phyloP scores from a whole-genome alignment of 768 basidiomycete genomes.

The Hypholoma sublateritium region DNA sequence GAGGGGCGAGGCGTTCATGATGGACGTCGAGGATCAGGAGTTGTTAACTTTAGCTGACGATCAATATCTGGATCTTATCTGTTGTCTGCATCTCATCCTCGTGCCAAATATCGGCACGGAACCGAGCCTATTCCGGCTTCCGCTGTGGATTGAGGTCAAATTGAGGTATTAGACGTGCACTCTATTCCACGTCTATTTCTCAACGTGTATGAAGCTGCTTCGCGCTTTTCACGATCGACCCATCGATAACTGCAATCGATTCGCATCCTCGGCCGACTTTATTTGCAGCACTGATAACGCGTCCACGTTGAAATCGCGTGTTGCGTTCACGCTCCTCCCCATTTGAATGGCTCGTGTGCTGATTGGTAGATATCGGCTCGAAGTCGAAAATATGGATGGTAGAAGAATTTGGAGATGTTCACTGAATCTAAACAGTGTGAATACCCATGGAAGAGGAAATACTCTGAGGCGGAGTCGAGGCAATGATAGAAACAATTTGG shows the following conservation, averaged over 20 bases:
- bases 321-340: neutral
- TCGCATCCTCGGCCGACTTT: neutral
- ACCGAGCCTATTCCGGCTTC: slow-evolving; percentile 2
- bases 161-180: neutral
- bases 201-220: neutral
- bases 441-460: too few species aligned
- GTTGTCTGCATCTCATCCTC: slow-evolving; percentile 4
- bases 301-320: neutral
- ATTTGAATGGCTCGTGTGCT: too few species aligned
- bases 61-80: slow-evolving; percentile 14
- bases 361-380: too few species aligned
- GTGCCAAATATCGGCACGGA: slow-evolving; percentile 8
- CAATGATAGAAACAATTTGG: too few species aligned
- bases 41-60: slow-evolving; percentile 11
- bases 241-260: neutral
- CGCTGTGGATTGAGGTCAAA: too few species aligned
- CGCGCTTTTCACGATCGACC: neutral
- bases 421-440: too few species aligned
- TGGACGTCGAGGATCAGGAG: slow-evolving; percentile 19
- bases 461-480: too few species aligned
- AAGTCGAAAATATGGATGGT: too few species aligned
- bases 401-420: too few species aligned
- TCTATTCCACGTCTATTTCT: slow-evolving; percentile 7
- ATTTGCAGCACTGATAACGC: neutral
- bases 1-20: slow-evolving; percentile 20